Evolutionary conservation across 306 rosid genomes (phyloP).

Genomic region (Dryas drummondii): DNA sequence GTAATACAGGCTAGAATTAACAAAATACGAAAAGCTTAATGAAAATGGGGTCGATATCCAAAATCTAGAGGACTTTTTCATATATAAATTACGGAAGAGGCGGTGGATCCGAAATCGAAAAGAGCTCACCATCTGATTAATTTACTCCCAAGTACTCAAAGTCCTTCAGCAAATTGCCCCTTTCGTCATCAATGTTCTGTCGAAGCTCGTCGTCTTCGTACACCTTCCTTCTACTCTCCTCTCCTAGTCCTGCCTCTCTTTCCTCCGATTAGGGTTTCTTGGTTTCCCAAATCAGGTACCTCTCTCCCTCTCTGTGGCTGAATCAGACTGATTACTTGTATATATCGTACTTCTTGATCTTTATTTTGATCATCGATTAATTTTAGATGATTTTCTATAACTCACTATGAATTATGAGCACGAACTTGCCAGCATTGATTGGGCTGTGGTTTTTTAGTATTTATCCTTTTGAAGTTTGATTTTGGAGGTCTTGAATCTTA

Average conservation of each 20-base stretch:
- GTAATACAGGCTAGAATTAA: too few species aligned
- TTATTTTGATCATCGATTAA: background rate
- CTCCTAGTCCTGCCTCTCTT: slow-evolving; percentile 7
- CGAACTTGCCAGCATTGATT: background rate
- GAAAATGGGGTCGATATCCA: too few species aligned
- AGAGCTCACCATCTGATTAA: slow-evolving; percentile 6
- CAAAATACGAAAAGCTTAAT: too few species aligned
- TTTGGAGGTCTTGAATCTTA: slow-evolving; percentile 6
- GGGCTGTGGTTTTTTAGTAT: background rate
- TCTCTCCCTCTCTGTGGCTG: background rate
- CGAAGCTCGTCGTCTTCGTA: slow-evolving; percentile 21
- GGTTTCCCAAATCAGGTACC: slow-evolving; percentile 22
- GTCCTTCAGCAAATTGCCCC: background rate
- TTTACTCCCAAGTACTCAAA: background rate
- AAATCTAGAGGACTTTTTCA: too few species aligned
- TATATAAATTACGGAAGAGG: background rate
- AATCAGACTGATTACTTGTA: background rate
- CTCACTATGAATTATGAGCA: background rate
- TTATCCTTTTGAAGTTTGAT: slow-evolving; percentile 6
- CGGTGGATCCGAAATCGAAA: background rate
- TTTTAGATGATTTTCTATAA: background rate
- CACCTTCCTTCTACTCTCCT: background rate
- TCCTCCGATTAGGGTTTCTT: slow-evolving; percentile 14
- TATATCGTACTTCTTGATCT: slow-evolving; percentile 3
- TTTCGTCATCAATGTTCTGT: slow-evolving; percentile 22